Evolutionary conservation across 176 grass and related monocot genomes (phyloP), one percentile per base, ranked within the genome.

Genomic region (Triticum monococcum): DNA sequence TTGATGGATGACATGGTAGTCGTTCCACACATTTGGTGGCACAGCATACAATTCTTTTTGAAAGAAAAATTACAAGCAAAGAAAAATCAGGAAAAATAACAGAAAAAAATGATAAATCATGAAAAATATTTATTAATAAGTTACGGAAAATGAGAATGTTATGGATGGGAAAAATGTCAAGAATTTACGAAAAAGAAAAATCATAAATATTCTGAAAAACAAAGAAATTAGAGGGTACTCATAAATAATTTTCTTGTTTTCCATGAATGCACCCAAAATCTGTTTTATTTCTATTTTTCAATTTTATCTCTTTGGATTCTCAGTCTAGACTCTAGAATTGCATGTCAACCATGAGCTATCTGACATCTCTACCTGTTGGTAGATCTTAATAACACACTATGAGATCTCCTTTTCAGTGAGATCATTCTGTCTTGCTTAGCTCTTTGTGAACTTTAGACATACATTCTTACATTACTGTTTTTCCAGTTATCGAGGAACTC

Each of bases 401-500:
- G 14, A 30, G 37, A n/a, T 81, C 28, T 32, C 18, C n/a, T 80
- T 77, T 78, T 54, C 24, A 72, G 4, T 56, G 12, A 66, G 38
- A 8, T 23, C 7, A 40, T 69, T 81, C 20, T 41, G 41, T 8
- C 35, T 7, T 46, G 17, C 9, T 61, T 85, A 57, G 33, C 17
- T 85, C 25, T 86, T 86, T 24, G 48, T 84, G 45, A 84, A 75
- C 70, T 81, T 64, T 65, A 45, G 31, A 23, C 26, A 28, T 77
- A 22, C 62, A 60, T 86, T 67, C 40, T 84, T 45, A 68, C 37
- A 33, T n/a, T 89, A 82, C 70, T 83, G 18, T 83, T 83, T 83
- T 86, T 92, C 28, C 84, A 99, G 97, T 94, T 22, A 92, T 91
- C 8, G 85, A 96, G 54, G 97, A 99, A 79, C 85, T 99, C 64